Evolutionary conservation across 371 early-diverging fungal species (phyloP).

Genomic region (Rhizomucor pusillus): DNA sequence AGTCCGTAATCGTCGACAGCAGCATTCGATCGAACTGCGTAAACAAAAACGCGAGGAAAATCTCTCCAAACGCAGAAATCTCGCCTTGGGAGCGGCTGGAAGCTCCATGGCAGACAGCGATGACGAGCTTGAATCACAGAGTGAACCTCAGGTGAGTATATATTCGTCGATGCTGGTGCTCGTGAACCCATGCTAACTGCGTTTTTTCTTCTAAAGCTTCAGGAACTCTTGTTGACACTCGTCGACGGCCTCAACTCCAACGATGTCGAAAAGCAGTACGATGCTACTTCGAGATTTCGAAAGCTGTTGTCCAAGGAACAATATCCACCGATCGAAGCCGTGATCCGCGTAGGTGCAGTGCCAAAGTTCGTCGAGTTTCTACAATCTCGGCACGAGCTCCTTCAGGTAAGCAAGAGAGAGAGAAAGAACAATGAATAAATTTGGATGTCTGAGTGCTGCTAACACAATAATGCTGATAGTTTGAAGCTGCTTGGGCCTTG

Average conservation of each 20-base stretch:
- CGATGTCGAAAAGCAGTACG: slow-evolving; percentile 77
- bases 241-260: slow-evolving; percentile 9
- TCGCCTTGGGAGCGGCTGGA: slow-evolving; percentile 5
- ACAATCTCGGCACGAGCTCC: slow-evolving; percentile 68
- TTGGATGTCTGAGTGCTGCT: slow-evolving; percentile 1
- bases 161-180: background rate
- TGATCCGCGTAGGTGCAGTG: slow-evolving; percentile 93
- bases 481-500: slow-evolving; percentile 96
- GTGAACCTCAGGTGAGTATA: slow-evolving; percentile 9
- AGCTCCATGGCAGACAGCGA: slow-evolving; percentile 84
- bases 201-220: slow-evolving; percentile 1
- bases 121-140: slow-evolving; percentile 29
- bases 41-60: slow-evolving; percentile 95
- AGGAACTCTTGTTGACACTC: slow-evolving; percentile 4
- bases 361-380: slow-evolving; percentile 97
- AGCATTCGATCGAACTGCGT: slow-evolving; percentile 80
- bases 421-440: background rate
- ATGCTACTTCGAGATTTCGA: slow-evolving; percentile 92
- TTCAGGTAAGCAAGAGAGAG: slow-evolving; percentile 70
- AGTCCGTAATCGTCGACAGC: slow-evolving; percentile 39
- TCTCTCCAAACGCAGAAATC: slow-evolving; percentile 23
- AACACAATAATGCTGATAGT: background rate
- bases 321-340: slow-evolving; percentile 98
- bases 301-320: slow-evolving; percentile 97
- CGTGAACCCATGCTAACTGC: slow-evolving; percentile 1